Base-by-base conservation (phyloP, 768 basidiomycete genomes). In the Hericium erinaceus region DNA sequence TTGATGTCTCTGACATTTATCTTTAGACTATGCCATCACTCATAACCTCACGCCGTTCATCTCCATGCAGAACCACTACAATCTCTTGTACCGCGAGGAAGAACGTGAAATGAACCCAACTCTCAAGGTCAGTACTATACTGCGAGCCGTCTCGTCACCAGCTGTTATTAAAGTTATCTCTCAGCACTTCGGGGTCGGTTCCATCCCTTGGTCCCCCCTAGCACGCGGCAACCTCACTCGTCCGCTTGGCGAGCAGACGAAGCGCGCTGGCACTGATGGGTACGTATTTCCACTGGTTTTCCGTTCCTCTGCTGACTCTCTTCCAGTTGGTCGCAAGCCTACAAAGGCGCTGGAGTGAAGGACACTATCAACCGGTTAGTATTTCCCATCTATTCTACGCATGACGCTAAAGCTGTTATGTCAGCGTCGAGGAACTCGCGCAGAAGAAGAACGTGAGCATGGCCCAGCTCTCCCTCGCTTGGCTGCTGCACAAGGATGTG, bases 41-140 rank as follows among this genome's bases (percentile, higher is more conserved):
- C 39, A 55, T 40, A 55, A 55, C 10, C 41, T 55, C 9, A 55
- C 52, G 15, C 52, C 52, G 18, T 54, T 54, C 39, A 54, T 54
- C 28, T 38, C 39, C 4, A 54, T 54, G 54, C 54, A 84, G 66
- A 82, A 84, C 67, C 76, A 80, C 59, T 77, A 84, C 64, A 77
- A 66, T 57, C 72, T 81, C 5, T 48, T 80, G 39, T 84, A 84
- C 64, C 76, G 82, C 46, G 83, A 84, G 65, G 83, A 85, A 65
- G 83, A 81, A 64, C 74, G 75, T 15, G 77, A 79, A 61, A 78
- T 80, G 78, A 76, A 80, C 57, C 81, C 82, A 0, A 70, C 70
- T 6, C 66, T 75, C 28, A 69, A 72, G 62, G 70, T 72, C 16
- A n/a, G 48, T 46, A 26, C 26, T 16, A n/a, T 20, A 33, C 15